Conservation (phyloP, 2,329 filamentous ascomycete genomes). For the Elsinoe australis region DNA sequence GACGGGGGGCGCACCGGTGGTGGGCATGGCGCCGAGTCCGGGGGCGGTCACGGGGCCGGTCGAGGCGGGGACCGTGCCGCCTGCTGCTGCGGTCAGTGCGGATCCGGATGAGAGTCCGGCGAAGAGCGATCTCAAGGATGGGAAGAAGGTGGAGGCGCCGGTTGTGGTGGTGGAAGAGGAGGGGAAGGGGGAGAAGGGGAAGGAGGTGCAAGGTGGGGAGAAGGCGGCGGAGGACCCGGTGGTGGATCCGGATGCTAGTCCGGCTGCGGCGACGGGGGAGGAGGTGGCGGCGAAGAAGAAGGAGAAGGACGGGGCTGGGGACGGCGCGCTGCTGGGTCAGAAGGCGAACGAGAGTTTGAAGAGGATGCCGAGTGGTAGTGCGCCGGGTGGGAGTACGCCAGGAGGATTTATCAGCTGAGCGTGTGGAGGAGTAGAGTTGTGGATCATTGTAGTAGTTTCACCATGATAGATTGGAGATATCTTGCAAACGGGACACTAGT, state of each 20-base stretch:
- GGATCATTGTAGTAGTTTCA: too few relatives aligned
- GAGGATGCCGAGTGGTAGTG: conserved; percentile 8
- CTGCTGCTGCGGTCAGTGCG: neutral
- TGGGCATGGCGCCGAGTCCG: neutral
- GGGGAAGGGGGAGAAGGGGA: neutral
- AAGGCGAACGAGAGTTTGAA: conserved; percentile 16
- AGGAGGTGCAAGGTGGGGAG: too few relatives aligned
- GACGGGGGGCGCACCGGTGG: neutral
- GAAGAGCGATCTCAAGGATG: neutral
- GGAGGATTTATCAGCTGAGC: neutral
- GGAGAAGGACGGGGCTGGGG: neutral
- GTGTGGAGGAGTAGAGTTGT: too few relatives aligned
- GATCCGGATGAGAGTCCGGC: neutral
- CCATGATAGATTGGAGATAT: too few relatives aligned
- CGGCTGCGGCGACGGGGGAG: conserved; percentile 9
- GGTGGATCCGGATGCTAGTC: conserved; percentile 16
- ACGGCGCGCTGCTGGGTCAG: neutral
- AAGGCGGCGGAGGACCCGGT: neutral
- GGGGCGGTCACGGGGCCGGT: neutral
- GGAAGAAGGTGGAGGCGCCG: neutral
- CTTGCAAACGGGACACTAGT: too few relatives aligned
- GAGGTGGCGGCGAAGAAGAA: conserved; percentile 5
- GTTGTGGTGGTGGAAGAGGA: neutral
- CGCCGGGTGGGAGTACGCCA: neutral
- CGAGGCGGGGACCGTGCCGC: neutral